Evolutionary conservation across 306 rosid genomes (phyloP).

Genomic region (Canavalia gladiata): DNA sequence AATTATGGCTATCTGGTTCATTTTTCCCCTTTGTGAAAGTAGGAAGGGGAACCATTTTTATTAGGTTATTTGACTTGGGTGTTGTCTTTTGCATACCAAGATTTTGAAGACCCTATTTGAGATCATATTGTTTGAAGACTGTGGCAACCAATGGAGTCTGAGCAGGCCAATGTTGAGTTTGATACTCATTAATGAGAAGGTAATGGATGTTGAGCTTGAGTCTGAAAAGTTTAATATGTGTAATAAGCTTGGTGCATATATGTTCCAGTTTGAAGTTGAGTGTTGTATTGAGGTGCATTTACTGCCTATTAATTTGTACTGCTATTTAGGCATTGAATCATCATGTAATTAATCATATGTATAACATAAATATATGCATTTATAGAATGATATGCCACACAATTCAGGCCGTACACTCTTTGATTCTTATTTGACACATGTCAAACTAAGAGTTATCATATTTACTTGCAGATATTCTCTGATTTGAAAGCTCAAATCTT

Average conservation of each 20-base stretch:
- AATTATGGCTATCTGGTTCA: constrained; percentile 16
- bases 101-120: constrained; percentile 92
- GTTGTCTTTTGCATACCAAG: constrained; percentile 57
- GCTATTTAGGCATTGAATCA: not conserved
- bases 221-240: not conserved
- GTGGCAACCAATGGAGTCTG: constrained; percentile 95
- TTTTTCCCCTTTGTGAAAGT: constrained; percentile 16
- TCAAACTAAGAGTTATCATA: constrained; percentile 35
- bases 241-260: not conserved
- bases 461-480: constrained; percentile 59
- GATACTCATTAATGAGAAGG: constrained; percentile 94
- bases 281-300: constrained; percentile 19
- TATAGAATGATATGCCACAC: constrained; percentile 19
- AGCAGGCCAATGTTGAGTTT: constrained; percentile 97
- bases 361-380: not conserved
- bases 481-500: constrained; percentile 63
- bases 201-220: constrained; percentile 37
- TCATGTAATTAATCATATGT: not conserved
- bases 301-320: constrained; percentile 36
- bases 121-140: constrained; percentile 89
- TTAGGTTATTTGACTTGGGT: constrained; percentile 42
- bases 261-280: constrained; percentile 33
- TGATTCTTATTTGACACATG: constrained; percentile 11
- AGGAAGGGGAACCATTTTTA: not conserved
- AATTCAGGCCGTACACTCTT: not conserved